Evolutionary conservation across 768 basidiomycete species (phyloP).

Genomic region (Gautieria morchelliformis): DNA sequence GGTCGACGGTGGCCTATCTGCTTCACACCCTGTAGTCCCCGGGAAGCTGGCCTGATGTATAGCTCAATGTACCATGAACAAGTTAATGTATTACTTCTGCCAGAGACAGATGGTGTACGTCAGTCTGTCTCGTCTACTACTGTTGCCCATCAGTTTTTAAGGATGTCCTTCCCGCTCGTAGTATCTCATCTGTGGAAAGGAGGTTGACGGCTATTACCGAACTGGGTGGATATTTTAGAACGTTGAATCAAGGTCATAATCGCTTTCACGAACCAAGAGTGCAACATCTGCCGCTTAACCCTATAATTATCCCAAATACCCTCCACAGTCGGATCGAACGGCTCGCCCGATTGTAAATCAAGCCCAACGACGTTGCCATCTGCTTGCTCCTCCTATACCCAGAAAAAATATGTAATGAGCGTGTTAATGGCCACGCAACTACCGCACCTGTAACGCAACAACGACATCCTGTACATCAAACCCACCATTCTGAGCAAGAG

Average conservation of each 20-base stretch:
- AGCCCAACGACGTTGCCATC: conserved; percentile 91
- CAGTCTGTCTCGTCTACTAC: conserved; percentile 17
- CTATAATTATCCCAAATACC: conserved; percentile 99
- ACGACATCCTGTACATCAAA: conserved; percentile 95
- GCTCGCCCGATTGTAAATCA: conserved; percentile 88
- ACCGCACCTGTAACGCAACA: conserved; percentile 73
- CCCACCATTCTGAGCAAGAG: conserved; percentile 89
- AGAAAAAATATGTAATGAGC: conserved; percentile 6
- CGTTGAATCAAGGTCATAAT: not conserved
- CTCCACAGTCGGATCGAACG: conserved; percentile 90
- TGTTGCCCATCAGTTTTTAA: conserved; percentile 71
- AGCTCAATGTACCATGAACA: not conserved
- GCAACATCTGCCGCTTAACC: conserved; percentile 97
- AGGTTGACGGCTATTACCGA: conserved; percentile 94
- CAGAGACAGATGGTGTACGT: not conserved
- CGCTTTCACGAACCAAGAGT: conserved; percentile 65
- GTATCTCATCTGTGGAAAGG: conserved; percentile 91
- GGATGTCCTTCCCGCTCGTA: conserved; percentile 81
- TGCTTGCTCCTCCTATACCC: conserved; percentile 76
- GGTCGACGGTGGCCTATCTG: conserved; percentile 79
- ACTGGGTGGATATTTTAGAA: conserved; percentile 29
- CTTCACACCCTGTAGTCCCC: conserved; percentile 70
- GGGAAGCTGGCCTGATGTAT: conserved; percentile 34
- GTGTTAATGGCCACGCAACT: conserved; percentile 5
- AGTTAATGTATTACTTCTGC: not conserved